Base-by-base conservation (phyloP, 495 filamentous ascomycete species). In the Aspergillus carlsbadensis region DNA sequence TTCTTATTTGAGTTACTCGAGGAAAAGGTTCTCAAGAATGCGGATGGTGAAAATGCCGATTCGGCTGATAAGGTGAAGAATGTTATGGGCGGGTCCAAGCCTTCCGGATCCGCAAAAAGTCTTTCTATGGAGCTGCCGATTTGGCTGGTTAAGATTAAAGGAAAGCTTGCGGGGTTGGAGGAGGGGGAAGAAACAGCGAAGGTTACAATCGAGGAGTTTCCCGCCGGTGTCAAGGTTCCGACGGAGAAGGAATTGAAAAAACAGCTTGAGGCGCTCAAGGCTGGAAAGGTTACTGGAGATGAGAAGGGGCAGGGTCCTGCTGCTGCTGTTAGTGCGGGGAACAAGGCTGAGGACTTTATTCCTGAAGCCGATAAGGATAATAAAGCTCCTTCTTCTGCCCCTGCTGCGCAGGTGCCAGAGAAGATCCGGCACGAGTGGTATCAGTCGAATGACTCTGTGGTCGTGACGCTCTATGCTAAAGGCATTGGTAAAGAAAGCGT, bases 401-500 rank as follows among this genome's bases (percentile, higher is more conserved):
- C 59, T 10, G 49, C 46, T 50, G 24, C 61, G n/a, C 17, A 59
- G 46, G 26, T 43, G 4, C 53, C 62, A 31, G 63, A 70, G 13
- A 89, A 89, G 68, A 83, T 91, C 56, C 80, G 88, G 10, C 82
- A 91, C 61, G 90, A 92, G 50, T 92, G 87, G 87, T 92, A 90
- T 72, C 90, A 93, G 63, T 88, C 83, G 3, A 62, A 65, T 6
- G 80, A 84, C 3, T 80, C 74, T 14, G 84, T 92, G 24, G 82
- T 84, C 14, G 79, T 92, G 52, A 85, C 84, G 0, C 73, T 93
- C 8, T 84, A 89, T 49, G 86, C 84, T 3, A 92, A 90, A 66
- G 86, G 86, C 11, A 78, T 91, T 0, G 78, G 82, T 5, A 86
- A 87, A 61, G 86, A 87, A 22, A 78, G 79, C 41, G 71, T 84